Evolutionary conservation across 257 asterid genomes (phyloP), one percentile per base, ranked within the genome.

Genomic region (Leptodermis oblonga): DNA sequence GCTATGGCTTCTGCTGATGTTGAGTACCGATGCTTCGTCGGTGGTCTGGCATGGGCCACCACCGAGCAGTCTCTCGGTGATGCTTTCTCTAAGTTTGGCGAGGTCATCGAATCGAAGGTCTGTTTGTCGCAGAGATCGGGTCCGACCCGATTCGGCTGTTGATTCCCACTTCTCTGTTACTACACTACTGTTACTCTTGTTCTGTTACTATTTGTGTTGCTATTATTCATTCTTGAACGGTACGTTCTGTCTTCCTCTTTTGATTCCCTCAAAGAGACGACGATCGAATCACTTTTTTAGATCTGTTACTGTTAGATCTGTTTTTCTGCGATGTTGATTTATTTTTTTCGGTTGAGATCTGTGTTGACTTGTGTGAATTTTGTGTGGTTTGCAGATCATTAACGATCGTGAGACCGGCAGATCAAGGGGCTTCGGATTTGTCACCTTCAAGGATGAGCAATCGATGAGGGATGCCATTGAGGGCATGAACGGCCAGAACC

Each of bases 11-110:
- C 43, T 4, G 4, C 43, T 4, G 59, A 52, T 69, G 90, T 82
- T 58, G 97, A 92, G 58, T 92, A 1, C 78, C 74, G 98, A 58
- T 92, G 98, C 72, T 92, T 90, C 79, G 97, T 90, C 4, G 98
- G 98, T 81, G 98, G 98, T 3, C 79, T 92, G 81, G 96, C 95
- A 0, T 92, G 97, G 96, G 87, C 90, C 83, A 92, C 96, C 82
- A 88, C 81, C 49, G 92, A 85, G 70, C 79, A 78, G 26, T 51
- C 86, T 5, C 96, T 91, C 13, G 87, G 73, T 68, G 69, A 83
- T 0, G 93, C 96, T 15, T 91, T 91, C 78, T 73, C 88, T 28
- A 85, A 81, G 56, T 87, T 7, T 71, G 96, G 97, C 76, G 86
- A 86, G 7, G 77, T 88, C 85, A 1, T 76, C 74, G 95, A 91